phyloP scores from a whole-genome alignment of 495 filamentous ascomycete species.

The Neurospora terricola region DNA sequence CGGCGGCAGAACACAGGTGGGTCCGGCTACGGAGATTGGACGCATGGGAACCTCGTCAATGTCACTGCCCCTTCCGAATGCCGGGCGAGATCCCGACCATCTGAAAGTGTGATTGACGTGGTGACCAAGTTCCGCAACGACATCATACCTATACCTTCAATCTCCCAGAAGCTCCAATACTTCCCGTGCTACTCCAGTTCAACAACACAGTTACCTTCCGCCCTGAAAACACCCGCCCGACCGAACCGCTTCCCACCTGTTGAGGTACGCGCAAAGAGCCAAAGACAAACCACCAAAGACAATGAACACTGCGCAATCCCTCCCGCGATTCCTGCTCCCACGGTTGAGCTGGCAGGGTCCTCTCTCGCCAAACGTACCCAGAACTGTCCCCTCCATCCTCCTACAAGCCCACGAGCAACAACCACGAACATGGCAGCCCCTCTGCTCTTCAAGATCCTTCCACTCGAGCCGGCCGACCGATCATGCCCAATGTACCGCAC shows the following conservation, averaged over 20 bases:
- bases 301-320: constrained; percentile 21
- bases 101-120: neutral
- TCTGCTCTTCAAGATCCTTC: constrained; percentile 1
- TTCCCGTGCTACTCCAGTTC: neutral
- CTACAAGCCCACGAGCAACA: neutral
- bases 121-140: constrained; percentile 82
- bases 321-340: constrained; percentile 46
- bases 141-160: constrained; percentile 81
- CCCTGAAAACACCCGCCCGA: neutral
- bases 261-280: neutral
- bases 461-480: constrained; percentile 1
- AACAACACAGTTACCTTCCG: neutral
- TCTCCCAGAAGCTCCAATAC: neutral
- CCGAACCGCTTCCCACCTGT: neutral
- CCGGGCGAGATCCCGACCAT: neutral
- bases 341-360: constrained; percentile 40
- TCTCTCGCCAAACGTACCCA: constrained; percentile 1
- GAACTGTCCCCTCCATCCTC: neutral
- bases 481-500: neutral
- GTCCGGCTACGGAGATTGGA: neutral
- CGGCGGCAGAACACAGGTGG: neutral
- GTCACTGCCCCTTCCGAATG: neutral
- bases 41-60: neutral
- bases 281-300: neutral
- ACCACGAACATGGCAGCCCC: neutral